A percentile compares a stretch with the other conserved stretches of the same genome.
These are phyloP conservation scores for Volvox carteri DNA, from an alignment of 163 green algal genomes.

Conservation along the genomic window DNA sequence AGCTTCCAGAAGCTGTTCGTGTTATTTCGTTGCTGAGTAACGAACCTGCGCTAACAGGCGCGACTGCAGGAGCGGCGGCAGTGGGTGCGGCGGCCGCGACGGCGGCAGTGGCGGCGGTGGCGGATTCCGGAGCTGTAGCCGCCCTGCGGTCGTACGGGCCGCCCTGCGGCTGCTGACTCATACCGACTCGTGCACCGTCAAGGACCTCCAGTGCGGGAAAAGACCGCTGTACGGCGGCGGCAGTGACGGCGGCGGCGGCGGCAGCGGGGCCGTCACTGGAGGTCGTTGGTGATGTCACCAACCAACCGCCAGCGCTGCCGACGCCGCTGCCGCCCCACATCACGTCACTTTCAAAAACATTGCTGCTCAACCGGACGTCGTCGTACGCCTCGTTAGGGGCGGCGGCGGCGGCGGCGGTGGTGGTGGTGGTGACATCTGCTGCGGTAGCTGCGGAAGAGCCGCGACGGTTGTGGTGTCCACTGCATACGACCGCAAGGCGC, in stretches of 20 bases:
- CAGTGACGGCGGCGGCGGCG: background rate
- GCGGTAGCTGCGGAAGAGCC: too few relatives aligned
- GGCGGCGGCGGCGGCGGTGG: background rate
- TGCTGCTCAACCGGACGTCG: background rate
- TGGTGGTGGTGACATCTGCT: too few relatives aligned
- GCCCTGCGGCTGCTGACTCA: too few relatives aligned
- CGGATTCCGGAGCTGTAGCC: constrained; percentile 3
- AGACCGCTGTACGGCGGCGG: too few relatives aligned
- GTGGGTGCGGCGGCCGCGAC: too few relatives aligned
- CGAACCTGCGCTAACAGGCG: too few relatives aligned
- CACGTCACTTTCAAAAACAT: background rate
- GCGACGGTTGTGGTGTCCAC: background rate
- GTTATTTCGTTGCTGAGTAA: too few relatives aligned
- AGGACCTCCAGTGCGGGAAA: too few relatives aligned
- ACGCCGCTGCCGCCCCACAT: background rate
- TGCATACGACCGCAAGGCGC: background rate
- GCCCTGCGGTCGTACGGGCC: too few relatives aligned
- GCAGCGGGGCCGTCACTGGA: background rate
- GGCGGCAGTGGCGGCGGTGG: background rate
- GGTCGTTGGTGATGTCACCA: background rate
- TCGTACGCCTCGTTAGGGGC: background rate
- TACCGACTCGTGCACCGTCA: too few relatives aligned
- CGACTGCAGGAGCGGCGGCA: background rate
- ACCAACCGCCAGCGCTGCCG: background rate
- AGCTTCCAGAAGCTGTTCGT: background rate